Percentiles rank a stretch among this genome's conserved stretches.
phyloP scores from a whole-genome alignment of 2,329 filamentous ascomycete species.

The Pyrenophora graminea region DNA sequence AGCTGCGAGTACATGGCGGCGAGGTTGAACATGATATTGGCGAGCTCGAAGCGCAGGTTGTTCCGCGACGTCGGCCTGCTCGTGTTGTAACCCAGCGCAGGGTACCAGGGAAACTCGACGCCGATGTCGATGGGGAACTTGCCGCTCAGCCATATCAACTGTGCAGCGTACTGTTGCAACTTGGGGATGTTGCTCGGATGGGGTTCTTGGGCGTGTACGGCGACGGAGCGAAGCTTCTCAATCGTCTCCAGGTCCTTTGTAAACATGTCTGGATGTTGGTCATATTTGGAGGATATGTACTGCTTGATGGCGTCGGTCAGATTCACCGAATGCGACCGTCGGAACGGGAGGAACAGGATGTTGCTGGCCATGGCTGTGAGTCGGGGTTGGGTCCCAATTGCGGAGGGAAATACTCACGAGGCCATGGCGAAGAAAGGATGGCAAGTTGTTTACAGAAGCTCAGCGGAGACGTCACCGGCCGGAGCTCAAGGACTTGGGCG shows the following conservation, averaged over 20 bases:
- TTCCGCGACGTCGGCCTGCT: constrained; percentile 70
- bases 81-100: constrained; percentile 86
- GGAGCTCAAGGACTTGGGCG: constrained; percentile 2
- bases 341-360: constrained; percentile 82
- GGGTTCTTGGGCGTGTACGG: constrained; percentile 85
- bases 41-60: constrained; percentile 78
- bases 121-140: constrained; percentile 98
- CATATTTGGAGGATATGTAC: constrained; percentile 98
- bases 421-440: constrained; percentile 25
- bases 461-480: constrained; percentile 31
- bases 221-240: constrained; percentile 79
- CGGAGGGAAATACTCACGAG: constrained; percentile 24
- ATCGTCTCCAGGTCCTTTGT: constrained; percentile 84
- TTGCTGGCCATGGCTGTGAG: constrained; percentile 49
- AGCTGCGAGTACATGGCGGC: constrained; percentile 92
- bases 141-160: constrained; percentile 88
- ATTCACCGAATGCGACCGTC: constrained; percentile 77
- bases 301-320: constrained; percentile 83
- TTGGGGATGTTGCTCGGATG: constrained; percentile 85
- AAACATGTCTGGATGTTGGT: constrained; percentile 98
- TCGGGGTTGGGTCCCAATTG: not conserved
- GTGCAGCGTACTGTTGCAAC: constrained; percentile 87
- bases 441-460: constrained; percentile 21
- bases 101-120: constrained; percentile 95
- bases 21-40: constrained; percentile 92